phyloP scores from a whole-genome alignment of 2,329 filamentous ascomycete species.

The Waltergamsia citrina region DNA sequence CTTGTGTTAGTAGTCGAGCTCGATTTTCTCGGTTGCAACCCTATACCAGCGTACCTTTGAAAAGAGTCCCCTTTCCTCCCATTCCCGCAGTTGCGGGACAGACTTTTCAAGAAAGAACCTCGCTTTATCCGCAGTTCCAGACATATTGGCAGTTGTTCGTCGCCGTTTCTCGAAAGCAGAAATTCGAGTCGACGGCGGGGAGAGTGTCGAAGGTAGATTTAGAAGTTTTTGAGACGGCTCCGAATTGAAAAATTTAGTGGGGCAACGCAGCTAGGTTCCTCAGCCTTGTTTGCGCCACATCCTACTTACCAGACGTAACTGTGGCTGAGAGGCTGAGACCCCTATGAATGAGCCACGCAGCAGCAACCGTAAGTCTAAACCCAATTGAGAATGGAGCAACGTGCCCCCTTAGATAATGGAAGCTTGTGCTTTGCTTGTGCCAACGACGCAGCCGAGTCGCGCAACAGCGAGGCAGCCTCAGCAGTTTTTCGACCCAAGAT shows the following conservation, averaged over 20 bases:
- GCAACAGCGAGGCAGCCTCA: too few species aligned
- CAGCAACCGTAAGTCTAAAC: too few species aligned
- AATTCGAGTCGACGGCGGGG: too few species aligned
- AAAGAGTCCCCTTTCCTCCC: slow-evolving; percentile 88
- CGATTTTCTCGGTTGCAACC: not conserved
- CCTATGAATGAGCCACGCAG: too few species aligned
- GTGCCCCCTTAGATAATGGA: too few species aligned
- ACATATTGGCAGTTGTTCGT: slow-evolving; percentile 42
- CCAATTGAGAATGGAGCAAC: too few species aligned
- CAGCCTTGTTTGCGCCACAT: slow-evolving; percentile 1
- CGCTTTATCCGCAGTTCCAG: slow-evolving; percentile 83
- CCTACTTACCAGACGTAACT: not conserved
- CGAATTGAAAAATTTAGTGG: slow-evolving; percentile 10
- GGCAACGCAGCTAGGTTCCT: slow-evolving; percentile 1
- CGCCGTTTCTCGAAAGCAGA: not conserved
- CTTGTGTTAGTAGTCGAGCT: not conserved
- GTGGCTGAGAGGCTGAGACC: slow-evolving; percentile 4
- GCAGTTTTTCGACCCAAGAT: too few species aligned
- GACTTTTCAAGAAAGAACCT: slow-evolving; percentile 90
- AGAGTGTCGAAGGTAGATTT: too few species aligned
- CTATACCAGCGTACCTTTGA: slow-evolving; percentile 44
- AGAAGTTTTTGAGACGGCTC: slow-evolving; percentile 3
- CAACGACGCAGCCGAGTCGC: too few species aligned
- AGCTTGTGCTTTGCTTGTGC: too few species aligned
- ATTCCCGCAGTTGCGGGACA: slow-evolving; percentile 85